Evolutionary conservation across 1,284 basidiomycete species (phyloP).

Genomic region (Puccinia brachypodii): DNA sequence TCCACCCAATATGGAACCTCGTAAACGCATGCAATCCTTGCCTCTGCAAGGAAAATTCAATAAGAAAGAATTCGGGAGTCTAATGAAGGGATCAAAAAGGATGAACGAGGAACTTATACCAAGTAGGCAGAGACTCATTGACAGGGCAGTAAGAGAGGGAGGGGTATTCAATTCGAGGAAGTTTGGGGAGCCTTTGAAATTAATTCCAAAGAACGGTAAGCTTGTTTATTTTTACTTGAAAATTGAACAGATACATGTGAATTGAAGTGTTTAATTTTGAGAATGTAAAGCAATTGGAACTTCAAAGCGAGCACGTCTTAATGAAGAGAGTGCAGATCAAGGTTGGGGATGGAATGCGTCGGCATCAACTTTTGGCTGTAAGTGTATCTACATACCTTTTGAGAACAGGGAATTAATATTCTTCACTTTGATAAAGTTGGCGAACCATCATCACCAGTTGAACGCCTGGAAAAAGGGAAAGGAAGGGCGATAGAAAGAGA

Average conservation of each 20-base stretch:
- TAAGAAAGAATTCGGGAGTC: not conserved
- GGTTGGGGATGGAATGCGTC: not conserved
- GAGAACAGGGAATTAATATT: no score
- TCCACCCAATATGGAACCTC: not conserved
- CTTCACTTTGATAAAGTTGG: not conserved
- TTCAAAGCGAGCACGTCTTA: not conserved
- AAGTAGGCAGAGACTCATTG: not conserved
- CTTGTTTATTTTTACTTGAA: not conserved
- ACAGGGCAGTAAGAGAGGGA: not conserved
- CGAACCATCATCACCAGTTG: not conserved
- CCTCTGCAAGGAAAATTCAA: not conserved
- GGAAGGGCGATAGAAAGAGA: not conserved
- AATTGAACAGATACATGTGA: not conserved
- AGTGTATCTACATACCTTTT: no score
- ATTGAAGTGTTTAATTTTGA: not conserved
- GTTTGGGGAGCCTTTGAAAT: not conserved
- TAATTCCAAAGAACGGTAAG: not conserved
- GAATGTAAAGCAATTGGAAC: not conserved
- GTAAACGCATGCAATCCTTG: not conserved
- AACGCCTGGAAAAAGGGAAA: not conserved
- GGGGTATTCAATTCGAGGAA: not conserved
- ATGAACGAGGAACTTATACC: not conserved
- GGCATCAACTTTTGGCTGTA: not conserved
- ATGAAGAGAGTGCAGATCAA: not conserved
- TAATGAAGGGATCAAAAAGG: not conserved